Evolutionary conservation across 768 basidiomycete species (phyloP).

Genomic region (Antrodiella citrinella): DNA sequence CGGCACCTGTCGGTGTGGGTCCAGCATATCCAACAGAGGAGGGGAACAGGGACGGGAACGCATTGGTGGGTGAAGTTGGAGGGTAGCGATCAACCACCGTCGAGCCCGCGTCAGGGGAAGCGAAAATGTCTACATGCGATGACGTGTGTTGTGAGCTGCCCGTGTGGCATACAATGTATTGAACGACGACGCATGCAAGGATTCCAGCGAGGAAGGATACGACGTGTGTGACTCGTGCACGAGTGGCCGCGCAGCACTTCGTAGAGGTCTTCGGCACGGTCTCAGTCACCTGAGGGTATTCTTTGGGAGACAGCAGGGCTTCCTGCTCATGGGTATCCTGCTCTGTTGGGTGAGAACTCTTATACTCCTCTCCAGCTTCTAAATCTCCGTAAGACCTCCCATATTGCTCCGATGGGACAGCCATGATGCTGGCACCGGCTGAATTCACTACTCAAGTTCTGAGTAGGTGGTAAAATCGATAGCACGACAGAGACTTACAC

Average conservation of each 20-base stretch:
- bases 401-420: background rate
- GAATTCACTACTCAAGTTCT: too few relatives aligned
- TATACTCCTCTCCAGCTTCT: constrained; percentile 8
- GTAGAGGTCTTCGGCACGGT: constrained; percentile 6
- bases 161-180: constrained; percentile 1
- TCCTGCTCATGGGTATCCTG: background rate
- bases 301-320: background rate
- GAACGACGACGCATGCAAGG: constrained; percentile 3
- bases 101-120: constrained; percentile 65
- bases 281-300: background rate
- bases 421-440: background rate
- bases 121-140: constrained; percentile 29
- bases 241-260: background rate
- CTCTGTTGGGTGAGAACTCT: background rate
- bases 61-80: constrained; percentile 67
- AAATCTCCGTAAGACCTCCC: constrained; percentile 7
- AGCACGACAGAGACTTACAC: too few relatives aligned
- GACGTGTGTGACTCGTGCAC: background rate
- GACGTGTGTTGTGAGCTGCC: background rate
- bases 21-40: constrained; percentile 72
- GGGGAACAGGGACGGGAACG: constrained; percentile 65
- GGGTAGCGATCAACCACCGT: constrained; percentile 64
- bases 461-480: too few relatives aligned
- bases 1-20: constrained; percentile 72
- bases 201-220: constrained; percentile 32